phyloP scores from a whole-genome alignment of 2,329 filamentous ascomycete genomes.

The Phoma sp. region DNA sequence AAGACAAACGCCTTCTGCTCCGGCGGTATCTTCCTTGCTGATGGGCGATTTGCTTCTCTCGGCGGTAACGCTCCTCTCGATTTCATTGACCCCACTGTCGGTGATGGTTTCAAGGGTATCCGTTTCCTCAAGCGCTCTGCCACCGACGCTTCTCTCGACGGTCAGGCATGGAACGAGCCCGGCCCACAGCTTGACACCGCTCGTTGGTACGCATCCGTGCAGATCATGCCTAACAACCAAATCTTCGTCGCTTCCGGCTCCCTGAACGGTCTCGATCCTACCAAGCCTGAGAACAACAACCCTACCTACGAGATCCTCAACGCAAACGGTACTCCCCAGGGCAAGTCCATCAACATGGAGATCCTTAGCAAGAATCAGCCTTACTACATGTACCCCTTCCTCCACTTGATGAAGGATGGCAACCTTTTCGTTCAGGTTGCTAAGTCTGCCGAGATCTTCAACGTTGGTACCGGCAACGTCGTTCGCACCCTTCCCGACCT shows the following conservation, averaged over 20 bases:
- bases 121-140: constrained; percentile 61
- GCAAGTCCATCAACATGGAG: constrained; percentile 59
- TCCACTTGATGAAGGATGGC: constrained; percentile 65
- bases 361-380: constrained; percentile 66
- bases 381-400: constrained; percentile 71
- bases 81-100: constrained; percentile 65
- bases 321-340: constrained; percentile 55
- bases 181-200: constrained; percentile 62
- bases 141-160: constrained; percentile 55
- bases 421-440: constrained; percentile 64
- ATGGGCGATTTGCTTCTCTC: constrained; percentile 63
- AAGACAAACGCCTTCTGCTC: constrained; percentile 69
- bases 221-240: constrained; percentile 64
- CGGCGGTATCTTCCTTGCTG: constrained; percentile 65
- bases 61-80: constrained; percentile 65
- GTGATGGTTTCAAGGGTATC: constrained; percentile 65
- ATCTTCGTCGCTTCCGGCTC: constrained; percentile 68
- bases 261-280: constrained; percentile 65
- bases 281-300: constrained; percentile 65
- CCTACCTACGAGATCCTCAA: constrained; percentile 69
- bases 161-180: constrained; percentile 62
- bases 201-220: constrained; percentile 68
- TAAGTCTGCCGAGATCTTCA: constrained; percentile 65
- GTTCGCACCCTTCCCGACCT: constrained; percentile 60
- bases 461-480: constrained; percentile 56